Evolutionary conservation across 805 yeast genomes (phyloP).

Genomic region (Wickerhamiella hasegawae): DNA sequence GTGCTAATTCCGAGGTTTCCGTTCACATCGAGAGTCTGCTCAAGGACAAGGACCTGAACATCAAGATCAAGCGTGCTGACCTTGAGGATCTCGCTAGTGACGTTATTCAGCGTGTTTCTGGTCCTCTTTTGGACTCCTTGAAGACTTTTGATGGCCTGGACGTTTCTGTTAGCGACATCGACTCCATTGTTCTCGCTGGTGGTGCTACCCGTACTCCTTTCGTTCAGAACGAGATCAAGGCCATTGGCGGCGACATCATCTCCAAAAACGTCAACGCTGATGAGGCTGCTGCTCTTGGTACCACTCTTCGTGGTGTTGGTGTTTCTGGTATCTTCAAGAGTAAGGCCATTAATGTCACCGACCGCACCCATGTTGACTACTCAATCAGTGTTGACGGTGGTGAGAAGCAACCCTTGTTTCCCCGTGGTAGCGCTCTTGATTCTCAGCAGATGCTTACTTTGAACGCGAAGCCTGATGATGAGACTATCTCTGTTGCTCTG

Average conservation of each 20-base stretch:
- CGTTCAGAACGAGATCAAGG: conserved; percentile 33
- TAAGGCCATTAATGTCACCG: conserved; percentile 42
- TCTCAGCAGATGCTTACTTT: conserved; percentile 19
- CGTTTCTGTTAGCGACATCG: conserved; percentile 25
- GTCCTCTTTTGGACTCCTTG: conserved; percentile 42
- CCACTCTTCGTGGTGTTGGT: conserved; percentile 68
- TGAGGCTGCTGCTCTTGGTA: conserved; percentile 84
- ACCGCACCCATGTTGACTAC: conserved; percentile 36
- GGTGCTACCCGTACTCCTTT: conserved; percentile 86
- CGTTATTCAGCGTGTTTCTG: conserved; percentile 29
- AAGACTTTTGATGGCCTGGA: conserved; percentile 19
- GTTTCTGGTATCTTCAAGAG: conserved; percentile 54
- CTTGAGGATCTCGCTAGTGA: conserved; percentile 45
- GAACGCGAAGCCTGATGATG: conserved; percentile 9
- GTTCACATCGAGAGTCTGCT: conserved; percentile 61
- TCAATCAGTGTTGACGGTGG: conserved; percentile 34
- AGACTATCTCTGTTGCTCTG: conserved; percentile 24
- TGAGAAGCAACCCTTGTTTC: conserved; percentile 6
- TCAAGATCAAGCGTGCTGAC: conserved; percentile 58
- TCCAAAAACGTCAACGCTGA: conserved; percentile 87
- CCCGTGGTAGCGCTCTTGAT: conserved; percentile 19
- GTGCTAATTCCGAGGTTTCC: conserved; percentile 74
- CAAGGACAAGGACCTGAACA: conserved; percentile 59
- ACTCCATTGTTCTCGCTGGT: conserved; percentile 68
- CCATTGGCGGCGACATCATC: conserved; percentile 41